phyloP scores from a whole-genome alignment of 2,329 filamentous ascomycete species.

The Paramyrothecium roridum region DNA sequence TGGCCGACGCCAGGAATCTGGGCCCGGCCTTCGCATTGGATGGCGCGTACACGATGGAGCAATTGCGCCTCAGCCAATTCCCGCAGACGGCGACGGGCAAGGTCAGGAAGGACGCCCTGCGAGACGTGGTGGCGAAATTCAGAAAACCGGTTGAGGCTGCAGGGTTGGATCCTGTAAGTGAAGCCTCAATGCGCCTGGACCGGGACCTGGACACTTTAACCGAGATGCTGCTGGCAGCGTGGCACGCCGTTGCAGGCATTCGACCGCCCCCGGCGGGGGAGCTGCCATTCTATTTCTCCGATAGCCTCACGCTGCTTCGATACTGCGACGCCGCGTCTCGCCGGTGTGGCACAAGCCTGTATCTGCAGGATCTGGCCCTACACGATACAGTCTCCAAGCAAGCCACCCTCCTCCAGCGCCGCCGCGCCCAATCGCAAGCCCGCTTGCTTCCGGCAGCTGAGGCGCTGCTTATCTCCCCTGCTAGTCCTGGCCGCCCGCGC shows the following conservation, averaged over 20 bases:
- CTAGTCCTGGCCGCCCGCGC: too few relatives aligned
- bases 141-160: too few relatives aligned
- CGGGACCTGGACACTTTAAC: too few relatives aligned
- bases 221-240: constrained; percentile 15
- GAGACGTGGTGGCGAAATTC: constrained; percentile 8
- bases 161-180: too few relatives aligned
- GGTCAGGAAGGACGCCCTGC: constrained; percentile 36
- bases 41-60: constrained; percentile 35
- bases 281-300: constrained; percentile 24
- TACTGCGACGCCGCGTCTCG: constrained; percentile 29
- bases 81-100: constrained; percentile 42
- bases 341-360: constrained; percentile 22
- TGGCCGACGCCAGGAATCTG: too few relatives aligned
- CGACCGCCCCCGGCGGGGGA: constrained; percentile 19
- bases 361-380: constrained; percentile 29
- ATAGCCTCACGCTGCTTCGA: constrained; percentile 33
- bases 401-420: constrained; percentile 17
- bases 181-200: too few relatives aligned
- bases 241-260: constrained; percentile 25
- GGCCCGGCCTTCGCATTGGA: constrained; percentile 37
- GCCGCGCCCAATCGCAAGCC: neutral
- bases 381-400: constrained; percentile 28
- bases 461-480: neutral
- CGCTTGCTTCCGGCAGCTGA: constrained; percentile 1
- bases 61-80: constrained; percentile 33